phyloP scores from a whole-genome alignment of 2,329 filamentous ascomycete species.

The Colletotrichum noveboracense region DNA sequence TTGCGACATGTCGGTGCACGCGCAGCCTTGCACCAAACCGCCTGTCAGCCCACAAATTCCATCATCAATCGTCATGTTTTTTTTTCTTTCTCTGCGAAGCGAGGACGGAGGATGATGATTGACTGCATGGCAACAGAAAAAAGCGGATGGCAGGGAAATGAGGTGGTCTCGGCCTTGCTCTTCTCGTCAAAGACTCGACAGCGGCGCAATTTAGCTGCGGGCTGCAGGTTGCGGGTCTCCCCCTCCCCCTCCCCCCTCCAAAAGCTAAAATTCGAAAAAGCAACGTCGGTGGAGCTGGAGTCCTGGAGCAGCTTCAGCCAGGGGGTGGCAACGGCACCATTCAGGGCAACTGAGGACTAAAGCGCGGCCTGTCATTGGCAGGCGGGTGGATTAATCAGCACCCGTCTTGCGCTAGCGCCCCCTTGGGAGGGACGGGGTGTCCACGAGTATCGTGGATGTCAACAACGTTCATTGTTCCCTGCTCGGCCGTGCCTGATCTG shows the following conservation, averaged over 20 bases:
- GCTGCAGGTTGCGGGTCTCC: background rate
- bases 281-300: background rate
- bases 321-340: background rate
- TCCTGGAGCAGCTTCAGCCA: background rate
- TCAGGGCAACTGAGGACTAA: background rate
- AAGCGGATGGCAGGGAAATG: background rate
- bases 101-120: background rate
- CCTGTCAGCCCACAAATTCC: background rate
- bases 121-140: background rate
- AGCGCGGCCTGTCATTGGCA: background rate
- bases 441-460: background rate
- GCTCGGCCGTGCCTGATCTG: constrained; percentile 16
- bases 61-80: background rate
- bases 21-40: background rate
- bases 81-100: background rate
- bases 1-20: background rate
- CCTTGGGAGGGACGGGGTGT: background rate
- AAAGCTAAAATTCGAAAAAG: constrained; percentile 11
- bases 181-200: background rate
- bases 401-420: background rate
- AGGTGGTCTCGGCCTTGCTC: background rate
- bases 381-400: background rate
- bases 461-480: background rate
- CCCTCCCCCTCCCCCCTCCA: background rate
- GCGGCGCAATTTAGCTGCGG: background rate